phyloP scores from a whole-genome alignment of 2,329 filamentous ascomycete genomes.

The Exutisphaerella laricina region DNA sequence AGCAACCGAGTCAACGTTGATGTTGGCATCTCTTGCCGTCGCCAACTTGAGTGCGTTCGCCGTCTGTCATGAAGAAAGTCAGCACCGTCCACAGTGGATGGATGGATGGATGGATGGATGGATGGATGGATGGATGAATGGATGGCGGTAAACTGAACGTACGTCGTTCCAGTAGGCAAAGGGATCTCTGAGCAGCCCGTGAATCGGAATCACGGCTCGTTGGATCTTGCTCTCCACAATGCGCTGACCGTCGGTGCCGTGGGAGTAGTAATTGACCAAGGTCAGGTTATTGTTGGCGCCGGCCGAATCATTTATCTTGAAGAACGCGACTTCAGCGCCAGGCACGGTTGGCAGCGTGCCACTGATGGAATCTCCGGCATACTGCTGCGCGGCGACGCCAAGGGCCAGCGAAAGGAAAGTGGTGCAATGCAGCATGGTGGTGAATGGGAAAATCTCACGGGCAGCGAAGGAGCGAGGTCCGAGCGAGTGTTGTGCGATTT shows the following conservation, averaged over 20 bases:
- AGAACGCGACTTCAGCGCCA: conserved; percentile 29
- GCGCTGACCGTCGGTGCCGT: conserved; percentile 20
- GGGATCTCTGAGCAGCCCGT: conserved; percentile 29
- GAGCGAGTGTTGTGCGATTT: neutral
- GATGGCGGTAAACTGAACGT: neutral
- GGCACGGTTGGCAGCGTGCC: conserved; percentile 19
- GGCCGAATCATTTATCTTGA: conserved; percentile 28
- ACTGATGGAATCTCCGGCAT: conserved; percentile 23
- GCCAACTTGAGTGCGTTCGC: conserved; percentile 28
- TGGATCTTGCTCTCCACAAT: conserved; percentile 25
- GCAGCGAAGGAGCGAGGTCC: neutral
- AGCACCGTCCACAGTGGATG: no score
- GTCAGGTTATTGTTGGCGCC: conserved; percentile 25
- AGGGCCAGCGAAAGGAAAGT: conserved; percentile 1
- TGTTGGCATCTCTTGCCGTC: conserved; percentile 19
- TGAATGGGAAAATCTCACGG: neutral
- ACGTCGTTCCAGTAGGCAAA: conserved; percentile 24
- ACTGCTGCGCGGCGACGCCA: conserved; percentile 22
- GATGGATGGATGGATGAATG: no score
- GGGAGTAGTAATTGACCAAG: conserved; percentile 31
- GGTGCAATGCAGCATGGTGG: neutral
- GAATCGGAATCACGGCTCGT: conserved; percentile 29
- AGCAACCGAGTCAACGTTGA: conserved; percentile 28
- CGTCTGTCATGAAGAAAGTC: no score
- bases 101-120: no score